These are phyloP conservation scores for Penicillium longicatenatum DNA, from an alignment of 495 filamentous ascomycete genomes.

Conservation along the genomic window DNA sequence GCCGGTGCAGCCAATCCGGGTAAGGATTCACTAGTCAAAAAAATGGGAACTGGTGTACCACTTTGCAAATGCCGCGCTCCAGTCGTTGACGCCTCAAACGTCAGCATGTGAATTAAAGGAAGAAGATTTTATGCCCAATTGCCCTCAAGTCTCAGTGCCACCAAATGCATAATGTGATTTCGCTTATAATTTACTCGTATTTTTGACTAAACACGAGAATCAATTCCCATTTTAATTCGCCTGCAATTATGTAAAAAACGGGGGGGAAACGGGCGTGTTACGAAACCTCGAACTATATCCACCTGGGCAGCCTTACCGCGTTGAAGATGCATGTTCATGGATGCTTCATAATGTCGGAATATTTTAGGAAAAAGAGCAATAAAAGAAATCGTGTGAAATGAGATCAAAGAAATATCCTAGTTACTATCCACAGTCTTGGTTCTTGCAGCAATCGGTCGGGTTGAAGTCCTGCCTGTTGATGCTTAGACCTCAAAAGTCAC, in stretches of 20 bases:
- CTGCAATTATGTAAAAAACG: constrained; percentile 2
- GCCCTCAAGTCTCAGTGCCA: too few species aligned
- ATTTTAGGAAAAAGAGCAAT: not conserved
- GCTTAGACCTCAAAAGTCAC: constrained; percentile 29
- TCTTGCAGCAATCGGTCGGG: constrained; percentile 22
- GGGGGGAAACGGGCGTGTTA: not conserved
- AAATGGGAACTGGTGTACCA: not conserved
- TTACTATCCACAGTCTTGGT: not conserved
- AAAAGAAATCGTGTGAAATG: not conserved
- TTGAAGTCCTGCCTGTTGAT: constrained; percentile 22
- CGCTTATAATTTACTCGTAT: not conserved
- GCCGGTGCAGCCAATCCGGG: constrained; percentile 14
- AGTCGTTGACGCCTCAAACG: constrained; percentile 2
- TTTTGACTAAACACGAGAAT: not conserved
- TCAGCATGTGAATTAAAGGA: constrained; percentile 7
- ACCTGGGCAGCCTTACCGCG: not conserved
- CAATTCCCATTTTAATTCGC: not conserved
- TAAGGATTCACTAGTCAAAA: not conserved
- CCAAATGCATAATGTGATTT: not conserved
- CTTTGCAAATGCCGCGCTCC: not conserved
- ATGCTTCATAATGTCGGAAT: not conserved
- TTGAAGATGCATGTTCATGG: not conserved
- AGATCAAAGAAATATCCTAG: too few species aligned
- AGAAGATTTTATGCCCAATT: not conserved
- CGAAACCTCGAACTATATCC: constrained; percentile 7